phyloP scores from a whole-genome alignment of 148 eudicot species.

The Vaccinium macrocarpon region DNA sequence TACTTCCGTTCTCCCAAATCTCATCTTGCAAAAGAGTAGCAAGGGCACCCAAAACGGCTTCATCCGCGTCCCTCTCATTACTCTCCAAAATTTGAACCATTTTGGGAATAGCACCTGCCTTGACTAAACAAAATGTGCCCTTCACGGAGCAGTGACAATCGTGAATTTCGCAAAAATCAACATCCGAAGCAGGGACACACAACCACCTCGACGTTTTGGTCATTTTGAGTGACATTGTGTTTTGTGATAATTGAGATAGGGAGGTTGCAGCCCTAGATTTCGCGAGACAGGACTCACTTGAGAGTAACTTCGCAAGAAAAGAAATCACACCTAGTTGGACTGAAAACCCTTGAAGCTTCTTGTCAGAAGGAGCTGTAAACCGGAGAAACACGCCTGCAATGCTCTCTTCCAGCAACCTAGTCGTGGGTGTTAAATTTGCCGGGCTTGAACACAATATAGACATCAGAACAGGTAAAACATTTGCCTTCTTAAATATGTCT shows the following conservation, averaged over 20 bases:
- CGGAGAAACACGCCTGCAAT: constrained; percentile 55
- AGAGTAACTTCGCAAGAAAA: constrained; percentile 55
- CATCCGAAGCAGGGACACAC: constrained; percentile 48
- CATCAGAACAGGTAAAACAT: constrained; percentile 52
- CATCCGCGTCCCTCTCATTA: constrained; percentile 67
- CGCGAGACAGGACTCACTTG: constrained; percentile 43
- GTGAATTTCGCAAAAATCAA: constrained; percentile 61
- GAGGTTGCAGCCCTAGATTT: constrained; percentile 66
- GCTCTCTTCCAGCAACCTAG: constrained; percentile 42
- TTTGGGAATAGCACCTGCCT: constrained; percentile 55
- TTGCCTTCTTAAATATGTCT: constrained; percentile 49
- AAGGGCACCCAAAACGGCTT: constrained; percentile 50
- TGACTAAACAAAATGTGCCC: constrained; percentile 71
- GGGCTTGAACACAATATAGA: constrained; percentile 39
- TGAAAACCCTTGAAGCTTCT: constrained; percentile 56
- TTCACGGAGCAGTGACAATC: constrained; percentile 48
- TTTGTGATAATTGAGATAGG: constrained; percentile 71
- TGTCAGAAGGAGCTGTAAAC: constrained; percentile 66
- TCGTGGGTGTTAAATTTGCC: constrained; percentile 27
- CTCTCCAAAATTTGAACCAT: constrained; percentile 50
- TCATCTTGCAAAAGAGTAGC: constrained; percentile 61
- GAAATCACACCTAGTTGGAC: constrained; percentile 57
- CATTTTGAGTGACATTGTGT: constrained; percentile 31
- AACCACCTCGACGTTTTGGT: constrained; percentile 46
- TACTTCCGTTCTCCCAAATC: constrained; percentile 68